Evolutionary conservation across 352 stramenopile species (phyloP).

Genomic region (Phytophthora litchii): DNA sequence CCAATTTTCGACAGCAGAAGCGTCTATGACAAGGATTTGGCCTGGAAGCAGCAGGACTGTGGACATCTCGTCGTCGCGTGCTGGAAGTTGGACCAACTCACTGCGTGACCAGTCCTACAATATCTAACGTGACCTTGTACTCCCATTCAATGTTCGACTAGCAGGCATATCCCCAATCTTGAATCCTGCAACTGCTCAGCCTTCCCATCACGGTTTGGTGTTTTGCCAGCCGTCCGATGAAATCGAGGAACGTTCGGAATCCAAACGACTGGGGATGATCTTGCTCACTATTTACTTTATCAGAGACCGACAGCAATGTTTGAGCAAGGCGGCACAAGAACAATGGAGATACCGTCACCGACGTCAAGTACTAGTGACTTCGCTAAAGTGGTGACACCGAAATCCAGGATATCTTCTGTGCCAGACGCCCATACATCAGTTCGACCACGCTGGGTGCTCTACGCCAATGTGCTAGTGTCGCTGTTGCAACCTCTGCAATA

Average conservation of each 20-base stretch:
- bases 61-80: no score
- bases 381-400: neutral
- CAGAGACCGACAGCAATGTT: neutral
- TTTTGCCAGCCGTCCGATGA: neutral
- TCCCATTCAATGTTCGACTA: no score
- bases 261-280: neutral
- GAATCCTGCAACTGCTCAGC: constrained; percentile 4
- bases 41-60: no score
- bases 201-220: constrained; percentile 6
- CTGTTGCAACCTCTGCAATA: constrained; percentile 2
- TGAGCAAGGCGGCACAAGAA: no score
- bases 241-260: constrained; percentile 2
- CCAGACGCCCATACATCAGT: neutral
- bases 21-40: no score
- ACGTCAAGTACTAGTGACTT: constrained; percentile 3
- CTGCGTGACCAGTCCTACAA: no score
- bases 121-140: no score
- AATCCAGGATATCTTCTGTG: constrained; percentile 2
- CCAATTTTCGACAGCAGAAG: no score
- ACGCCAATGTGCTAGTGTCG: constrained; percentile 9
- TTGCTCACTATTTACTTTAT: constrained; percentile 1
- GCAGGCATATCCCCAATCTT: neutral
- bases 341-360: constrained; percentile 2
- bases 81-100: no score
- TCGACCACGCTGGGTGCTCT: constrained; percentile 5